These are phyloP conservation scores for Trametes villosa DNA, from an alignment of 768 basidiomycete genomes.

Conservation along the genomic window DNA sequence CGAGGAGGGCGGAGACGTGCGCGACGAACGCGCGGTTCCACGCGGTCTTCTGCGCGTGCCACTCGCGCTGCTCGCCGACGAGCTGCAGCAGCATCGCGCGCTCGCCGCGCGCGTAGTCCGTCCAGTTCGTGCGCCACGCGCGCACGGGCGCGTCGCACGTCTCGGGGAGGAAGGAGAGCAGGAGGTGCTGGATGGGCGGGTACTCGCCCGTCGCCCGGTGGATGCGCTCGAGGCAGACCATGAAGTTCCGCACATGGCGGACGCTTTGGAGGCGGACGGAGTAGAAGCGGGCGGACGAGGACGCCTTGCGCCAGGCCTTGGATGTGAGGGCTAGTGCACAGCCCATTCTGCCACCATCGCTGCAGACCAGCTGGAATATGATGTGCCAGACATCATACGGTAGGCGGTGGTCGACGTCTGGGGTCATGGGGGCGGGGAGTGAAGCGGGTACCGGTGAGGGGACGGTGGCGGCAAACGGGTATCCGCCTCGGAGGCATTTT, in stretches of 20 bases:
- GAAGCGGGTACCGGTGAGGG: too few species aligned
- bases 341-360: conserved; percentile 14
- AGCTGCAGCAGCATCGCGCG: conserved; percentile 12
- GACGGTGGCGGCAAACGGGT: too few species aligned
- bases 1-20: conserved; percentile 18
- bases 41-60: conserved; percentile 12
- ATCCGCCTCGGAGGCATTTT: too few species aligned
- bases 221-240: conserved; percentile 21
- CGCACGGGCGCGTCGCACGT: conserved; percentile 21
- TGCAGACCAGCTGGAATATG: conserved; percentile 17
- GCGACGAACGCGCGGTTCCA: conserved; percentile 20
- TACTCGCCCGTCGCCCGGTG: background rate
- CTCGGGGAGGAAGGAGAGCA: conserved; percentile 19
- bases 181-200: conserved; percentile 10
- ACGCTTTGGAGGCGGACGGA: conserved; percentile 14
- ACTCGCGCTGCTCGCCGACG: conserved; percentile 8
- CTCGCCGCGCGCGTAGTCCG: conserved; percentile 21
- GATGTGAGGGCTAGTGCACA: conserved; percentile 14
- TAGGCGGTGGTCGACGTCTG: background rate
- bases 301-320: conserved; percentile 3
- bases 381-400: conserved; percentile 22
- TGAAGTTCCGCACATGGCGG: conserved; percentile 14
- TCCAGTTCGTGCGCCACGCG: conserved; percentile 12
- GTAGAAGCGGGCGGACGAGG: conserved; percentile 10
- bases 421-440: background rate